Percentiles rank a stretch among this genome's conserved stretches.
Evolutionary conservation across 108 stramenopile species (phyloP).

Genomic region (Stephanodiscus minutulus): DNA sequence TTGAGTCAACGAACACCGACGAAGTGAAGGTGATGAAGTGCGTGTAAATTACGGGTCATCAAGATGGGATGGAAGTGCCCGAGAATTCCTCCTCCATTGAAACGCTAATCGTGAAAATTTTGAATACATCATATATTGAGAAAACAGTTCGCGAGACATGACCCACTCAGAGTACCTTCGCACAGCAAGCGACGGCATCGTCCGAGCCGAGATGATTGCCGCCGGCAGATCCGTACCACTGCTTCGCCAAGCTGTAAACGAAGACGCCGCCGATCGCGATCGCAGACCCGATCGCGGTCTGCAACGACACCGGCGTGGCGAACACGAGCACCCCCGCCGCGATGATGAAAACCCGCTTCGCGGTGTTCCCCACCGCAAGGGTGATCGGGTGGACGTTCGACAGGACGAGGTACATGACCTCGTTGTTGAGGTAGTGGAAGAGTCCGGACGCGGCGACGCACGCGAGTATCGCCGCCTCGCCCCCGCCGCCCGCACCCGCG

Average conservation of each 20-base stretch:
- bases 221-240: slow-evolving; percentile 34
- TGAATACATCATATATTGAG: too few species aligned
- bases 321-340: slow-evolving; percentile 62
- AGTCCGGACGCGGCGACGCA: slow-evolving; percentile 54
- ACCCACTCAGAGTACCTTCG: not conserved
- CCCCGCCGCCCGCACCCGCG: not conserved
- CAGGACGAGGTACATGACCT: slow-evolving; percentile 77
- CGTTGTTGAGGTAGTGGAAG: slow-evolving; percentile 78
- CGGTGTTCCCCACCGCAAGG: slow-evolving; percentile 78
- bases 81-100: too few species aligned
- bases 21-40: too few species aligned
- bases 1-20: too few species aligned
- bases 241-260: slow-evolving; percentile 50
- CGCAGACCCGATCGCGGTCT: slow-evolving; percentile 42
- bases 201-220: not conserved
- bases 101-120: too few species aligned
- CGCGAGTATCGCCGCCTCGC: not conserved
- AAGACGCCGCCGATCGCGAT: slow-evolving; percentile 54
- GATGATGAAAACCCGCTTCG: slow-evolving; percentile 82
- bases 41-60: too few species aligned
- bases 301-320: slow-evolving; percentile 55
- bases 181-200: not conserved
- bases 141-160: too few species aligned
- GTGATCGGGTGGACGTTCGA: slow-evolving; percentile 72
- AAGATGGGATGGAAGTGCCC: too few species aligned